Evolutionary conservation across 495 filamentous ascomycete species (phyloP), one percentile per base, ranked within the genome.

Genomic region (Hypoxylon perforatum): DNA sequence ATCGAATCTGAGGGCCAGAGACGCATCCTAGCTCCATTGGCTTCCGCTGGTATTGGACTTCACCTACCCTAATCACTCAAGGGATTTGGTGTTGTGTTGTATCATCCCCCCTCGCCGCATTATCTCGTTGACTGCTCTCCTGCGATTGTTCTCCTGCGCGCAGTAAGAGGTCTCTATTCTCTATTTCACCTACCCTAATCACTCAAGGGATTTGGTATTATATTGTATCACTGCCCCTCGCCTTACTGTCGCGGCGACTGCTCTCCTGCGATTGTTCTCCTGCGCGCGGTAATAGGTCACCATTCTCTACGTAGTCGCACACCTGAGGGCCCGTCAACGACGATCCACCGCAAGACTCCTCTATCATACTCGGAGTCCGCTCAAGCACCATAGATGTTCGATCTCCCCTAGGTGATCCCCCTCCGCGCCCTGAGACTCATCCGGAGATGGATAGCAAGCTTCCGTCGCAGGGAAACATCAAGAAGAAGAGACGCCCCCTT

Each of bases 391-490:
- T 59, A 21, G 58, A 73, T 54, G 36, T 77, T 36, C 71, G 77
- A 19, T 49, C 69, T 46, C 70, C 74, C 19, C 65, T 60, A 10
- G 67, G 63, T 10, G 68, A 71, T 0, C 69, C 63, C 17, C 44
- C 68, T 44, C 35, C 66, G 49, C 69, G 70, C 12, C 46, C 55
- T 3, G 49, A 50, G 19, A 15, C 49, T 50, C 63, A 56, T 30
- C 65, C 58, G 10, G 57, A 69, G 39, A 56, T 51, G 35, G 39
- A 35, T 12, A 38, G 30, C 19, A 62, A 72, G 46, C 67, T 57
- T 44, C 78, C 79, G 6, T 65, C 74, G 0, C 80, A 81, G 62
- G 81, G 81, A 2, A 83, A 83, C 53, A 83, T 83, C 65, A 83
- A 83, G 75, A 81, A 76, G 70, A 83, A 83, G 69, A 66, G 81